Evolutionary conservation across 2,329 filamentous ascomycete species (phyloP).

Genomic region (Trichoderma hamatum): DNA sequence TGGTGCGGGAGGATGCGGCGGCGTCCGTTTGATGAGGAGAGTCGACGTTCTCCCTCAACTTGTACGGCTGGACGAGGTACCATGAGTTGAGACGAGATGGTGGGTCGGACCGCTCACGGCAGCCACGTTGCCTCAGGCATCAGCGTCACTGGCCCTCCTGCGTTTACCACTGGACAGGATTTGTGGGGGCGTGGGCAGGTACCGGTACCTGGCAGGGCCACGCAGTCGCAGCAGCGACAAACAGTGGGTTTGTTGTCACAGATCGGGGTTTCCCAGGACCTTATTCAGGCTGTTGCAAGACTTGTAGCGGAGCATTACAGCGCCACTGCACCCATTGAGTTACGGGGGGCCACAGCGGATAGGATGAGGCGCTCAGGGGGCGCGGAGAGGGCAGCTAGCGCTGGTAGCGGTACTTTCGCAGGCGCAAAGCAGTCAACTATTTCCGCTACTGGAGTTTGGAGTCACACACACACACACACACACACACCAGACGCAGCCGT

Average conservation of each 20-base stretch:
- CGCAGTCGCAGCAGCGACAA: not conserved
- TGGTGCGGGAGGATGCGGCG: slow-evolving; percentile 26
- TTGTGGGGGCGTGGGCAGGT: not conserved
- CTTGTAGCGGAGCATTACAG: slow-evolving; percentile 11
- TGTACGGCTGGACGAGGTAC: slow-evolving; percentile 21
- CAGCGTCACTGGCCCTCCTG: slow-evolving; percentile 2
- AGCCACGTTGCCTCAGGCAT: slow-evolving; percentile 26
- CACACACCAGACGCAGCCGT: too few relatives aligned
- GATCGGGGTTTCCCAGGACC: not conserved
- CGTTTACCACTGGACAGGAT: slow-evolving; percentile 3
- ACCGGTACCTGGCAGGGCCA: slow-evolving; percentile 9
- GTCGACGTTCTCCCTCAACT: slow-evolving; percentile 28
- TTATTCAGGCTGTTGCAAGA: slow-evolving; percentile 18
- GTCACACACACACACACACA: not conserved
- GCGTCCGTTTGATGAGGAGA: slow-evolving; percentile 8
- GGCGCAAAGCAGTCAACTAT: not conserved
- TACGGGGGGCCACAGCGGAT: slow-evolving; percentile 21
- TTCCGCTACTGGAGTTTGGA: not conserved
- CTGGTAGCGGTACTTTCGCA: not conserved
- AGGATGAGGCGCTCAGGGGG: slow-evolving; percentile 23
- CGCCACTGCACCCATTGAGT: slow-evolving; percentile 10
- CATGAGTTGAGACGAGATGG: slow-evolving; percentile 16
- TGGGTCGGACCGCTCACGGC: slow-evolving; percentile 21
- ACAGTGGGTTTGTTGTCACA: not conserved
- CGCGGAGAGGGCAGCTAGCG: slow-evolving; percentile 13